These are phyloP conservation scores for Periglandula ipomoeae DNA, from an alignment of 2,329 filamentous ascomycete species.

Conservation along the genomic window DNA sequence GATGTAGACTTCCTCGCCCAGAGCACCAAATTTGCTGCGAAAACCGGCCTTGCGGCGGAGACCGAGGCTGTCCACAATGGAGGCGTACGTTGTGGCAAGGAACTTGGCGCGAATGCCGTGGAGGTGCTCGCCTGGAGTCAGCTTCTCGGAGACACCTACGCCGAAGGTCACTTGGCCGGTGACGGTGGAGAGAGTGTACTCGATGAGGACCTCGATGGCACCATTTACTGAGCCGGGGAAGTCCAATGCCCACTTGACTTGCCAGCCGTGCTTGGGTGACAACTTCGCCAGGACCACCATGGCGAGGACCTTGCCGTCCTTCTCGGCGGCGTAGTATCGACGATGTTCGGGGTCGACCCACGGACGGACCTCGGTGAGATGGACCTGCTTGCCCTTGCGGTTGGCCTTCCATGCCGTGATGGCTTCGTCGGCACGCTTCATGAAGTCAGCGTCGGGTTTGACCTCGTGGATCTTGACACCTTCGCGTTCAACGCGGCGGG, in stretches of 20 bases:
- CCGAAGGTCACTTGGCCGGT: constrained; percentile 69
- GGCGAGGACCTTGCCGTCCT: constrained; percentile 62
- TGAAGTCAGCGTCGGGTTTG: constrained; percentile 59
- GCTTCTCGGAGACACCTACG: constrained; percentile 64
- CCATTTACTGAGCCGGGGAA: constrained; percentile 82
- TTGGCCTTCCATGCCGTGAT: constrained; percentile 71
- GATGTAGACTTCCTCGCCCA: constrained; percentile 79
- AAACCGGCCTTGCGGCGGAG: constrained; percentile 82
- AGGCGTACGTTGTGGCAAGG: constrained; percentile 72
- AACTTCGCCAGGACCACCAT: constrained; percentile 80
- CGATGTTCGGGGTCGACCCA: constrained; percentile 80
- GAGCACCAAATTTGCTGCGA: constrained; percentile 78
- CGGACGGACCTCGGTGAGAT: constrained; percentile 80
- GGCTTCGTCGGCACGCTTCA: constrained; percentile 58
- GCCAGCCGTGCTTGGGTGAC: constrained; percentile 73
- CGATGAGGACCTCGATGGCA: constrained; percentile 75
- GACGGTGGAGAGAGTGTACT: constrained; percentile 50
- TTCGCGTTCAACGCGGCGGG: constrained; percentile 71
- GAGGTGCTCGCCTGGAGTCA: constrained; percentile 74
- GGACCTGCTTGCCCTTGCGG: constrained; percentile 77
- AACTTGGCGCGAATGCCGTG: constrained; percentile 73
- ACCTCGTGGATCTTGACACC: constrained; percentile 74
- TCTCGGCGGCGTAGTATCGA: constrained; percentile 75
- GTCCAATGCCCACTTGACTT: constrained; percentile 93
- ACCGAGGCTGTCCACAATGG: constrained; percentile 72